phyloP scores from a whole-genome alignment of 23 red algal genomes.

The Agarophyton chilense region DNA sequence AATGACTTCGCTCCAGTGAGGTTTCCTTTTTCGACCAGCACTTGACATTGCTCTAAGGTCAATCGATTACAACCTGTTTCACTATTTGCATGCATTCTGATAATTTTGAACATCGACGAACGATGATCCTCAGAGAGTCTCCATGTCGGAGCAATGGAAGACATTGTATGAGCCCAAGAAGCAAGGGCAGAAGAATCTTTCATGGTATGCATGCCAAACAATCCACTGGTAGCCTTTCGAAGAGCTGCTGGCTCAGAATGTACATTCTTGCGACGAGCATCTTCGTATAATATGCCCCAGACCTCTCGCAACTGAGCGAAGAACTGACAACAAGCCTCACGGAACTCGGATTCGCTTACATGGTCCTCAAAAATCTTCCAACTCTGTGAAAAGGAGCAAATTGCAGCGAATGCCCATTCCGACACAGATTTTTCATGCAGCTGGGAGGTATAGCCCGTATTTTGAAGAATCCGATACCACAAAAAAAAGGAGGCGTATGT shows the following conservation, averaged over 20 bases:
- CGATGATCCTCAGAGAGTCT: not conserved
- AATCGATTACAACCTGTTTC: not conserved
- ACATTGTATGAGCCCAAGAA: conserved; percentile 38
- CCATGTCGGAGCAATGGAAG: conserved; percentile 1
- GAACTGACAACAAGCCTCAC: conserved; percentile 37
- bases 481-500: conserved; percentile 36
- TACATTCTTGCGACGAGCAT: not conserved
- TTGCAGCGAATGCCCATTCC: conserved; percentile 4
- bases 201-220: conserved; percentile 45
- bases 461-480: conserved; percentile 36
- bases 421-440: not conserved
- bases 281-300: conserved; percentile 5
- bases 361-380: conserved; percentile 35
- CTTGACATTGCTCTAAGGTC: conserved; percentile 23
- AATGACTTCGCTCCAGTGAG: not conserved
- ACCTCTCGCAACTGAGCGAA: conserved; percentile 36
- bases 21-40: not conserved
- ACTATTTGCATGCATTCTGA: conserved; percentile 22
- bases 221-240: not conserved
- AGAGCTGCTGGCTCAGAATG: not conserved
- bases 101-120: conserved; percentile 13
- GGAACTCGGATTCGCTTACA: not conserved
- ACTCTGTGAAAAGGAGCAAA: not conserved
- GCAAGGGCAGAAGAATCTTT: not conserved
- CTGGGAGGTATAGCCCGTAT: not conserved